Percentiles rank a stretch among this genome's conserved stretches.
Evolutionary conservation across 1,139 yeast species (phyloP).

Genomic region (Taphrina wiesneri): DNA sequence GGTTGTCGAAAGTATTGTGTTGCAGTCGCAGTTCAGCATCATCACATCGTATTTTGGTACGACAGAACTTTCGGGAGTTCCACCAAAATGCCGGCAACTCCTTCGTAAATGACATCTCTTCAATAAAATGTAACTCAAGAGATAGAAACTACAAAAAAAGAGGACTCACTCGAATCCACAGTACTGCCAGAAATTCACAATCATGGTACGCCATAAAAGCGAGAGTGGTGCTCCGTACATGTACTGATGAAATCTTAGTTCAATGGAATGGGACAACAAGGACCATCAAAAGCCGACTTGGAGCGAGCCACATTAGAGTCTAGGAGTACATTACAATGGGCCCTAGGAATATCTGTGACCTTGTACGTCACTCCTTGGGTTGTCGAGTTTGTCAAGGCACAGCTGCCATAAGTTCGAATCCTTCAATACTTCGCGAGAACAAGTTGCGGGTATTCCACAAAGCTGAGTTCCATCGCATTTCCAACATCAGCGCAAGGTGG

Average conservation of each 20-base stretch:
- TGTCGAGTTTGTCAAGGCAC: constrained; percentile 24
- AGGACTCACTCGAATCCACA: neutral
- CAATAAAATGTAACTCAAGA: neutral
- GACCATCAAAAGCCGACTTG: constrained; percentile 18
- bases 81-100: neutral
- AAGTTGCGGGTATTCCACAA: no score
- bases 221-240: no score
- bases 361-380: constrained; percentile 30
- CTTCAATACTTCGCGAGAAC: no score
- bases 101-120: neutral
- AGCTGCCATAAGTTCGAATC: constrained; percentile 5
- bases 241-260: neutral
- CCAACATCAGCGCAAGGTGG: no score
- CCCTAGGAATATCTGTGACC: constrained; percentile 12
- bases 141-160: no score
- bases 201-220: neutral
- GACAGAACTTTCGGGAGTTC: neutral
- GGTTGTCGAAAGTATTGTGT: neutral
- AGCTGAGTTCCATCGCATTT: no score
- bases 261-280: constrained; percentile 29
- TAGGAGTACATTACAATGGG: constrained; percentile 26
- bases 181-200: neutral
- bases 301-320: constrained; percentile 28
- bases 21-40: neutral
- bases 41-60: neutral